phyloP scores from a whole-genome alignment of 2,329 filamentous ascomycete genomes.

The Apiospora marii region DNA sequence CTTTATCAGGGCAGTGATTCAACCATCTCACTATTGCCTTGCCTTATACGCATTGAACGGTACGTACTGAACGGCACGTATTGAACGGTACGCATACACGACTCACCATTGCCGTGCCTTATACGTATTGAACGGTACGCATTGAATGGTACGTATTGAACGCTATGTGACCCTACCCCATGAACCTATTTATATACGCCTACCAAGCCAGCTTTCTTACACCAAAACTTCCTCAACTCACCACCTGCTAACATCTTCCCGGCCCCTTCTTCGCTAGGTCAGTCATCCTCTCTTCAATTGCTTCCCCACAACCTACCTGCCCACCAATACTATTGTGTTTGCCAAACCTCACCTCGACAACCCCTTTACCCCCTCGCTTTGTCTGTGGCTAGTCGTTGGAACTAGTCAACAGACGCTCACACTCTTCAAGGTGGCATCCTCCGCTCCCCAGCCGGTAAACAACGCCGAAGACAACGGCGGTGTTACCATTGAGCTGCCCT shows the following conservation, averaged over 20 bases:
- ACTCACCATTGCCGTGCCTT: no score
- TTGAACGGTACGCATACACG: no score
- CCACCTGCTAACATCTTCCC: background rate
- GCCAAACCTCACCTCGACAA: background rate
- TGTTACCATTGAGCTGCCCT: slow-evolving; percentile 45
- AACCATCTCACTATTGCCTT: no score
- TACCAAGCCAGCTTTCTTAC: background rate
- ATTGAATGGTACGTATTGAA: no score
- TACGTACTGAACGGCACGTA: no score
- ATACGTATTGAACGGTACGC: no score
- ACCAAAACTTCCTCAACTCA: background rate
- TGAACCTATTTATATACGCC: no score
- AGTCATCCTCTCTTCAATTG: background rate
- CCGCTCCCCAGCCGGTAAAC: background rate
- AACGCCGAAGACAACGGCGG: background rate
- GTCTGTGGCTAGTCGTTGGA: slow-evolving; percentile 27
- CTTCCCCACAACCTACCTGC: background rate
- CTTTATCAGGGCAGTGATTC: no score
- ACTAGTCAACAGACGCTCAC: slow-evolving; percentile 21
- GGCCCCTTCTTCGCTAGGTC: background rate
- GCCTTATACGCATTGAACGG: no score
- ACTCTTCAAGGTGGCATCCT: slow-evolving; percentile 39
- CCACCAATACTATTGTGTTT: background rate
- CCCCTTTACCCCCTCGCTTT: background rate
- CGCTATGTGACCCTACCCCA: no score